Evolutionary conservation across 495 filamentous ascomycete genomes (phyloP), one percentile per base, ranked within the genome.

Genomic region (Neurospora sp.): DNA sequence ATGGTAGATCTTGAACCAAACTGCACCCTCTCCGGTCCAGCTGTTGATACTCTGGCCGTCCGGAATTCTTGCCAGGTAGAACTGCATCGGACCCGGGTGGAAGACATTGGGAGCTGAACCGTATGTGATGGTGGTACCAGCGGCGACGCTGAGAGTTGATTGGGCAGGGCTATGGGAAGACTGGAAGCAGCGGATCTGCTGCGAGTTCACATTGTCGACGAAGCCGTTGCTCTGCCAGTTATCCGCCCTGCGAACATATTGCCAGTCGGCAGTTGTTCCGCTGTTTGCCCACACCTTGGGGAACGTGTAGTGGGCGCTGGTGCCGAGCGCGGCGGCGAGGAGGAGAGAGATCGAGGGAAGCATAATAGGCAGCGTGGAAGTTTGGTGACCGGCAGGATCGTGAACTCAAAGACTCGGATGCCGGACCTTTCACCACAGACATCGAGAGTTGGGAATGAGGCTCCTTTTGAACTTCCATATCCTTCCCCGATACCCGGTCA

Each of bases 1-100:
- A 40, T 87, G 77, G 70, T 84, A 83, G 71, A 89, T 83, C 82
- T 89, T 89, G 78, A 87, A 89, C 84, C 85, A 87, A 5, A 81
- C 83, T 7, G 77, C 75, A n/a, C 85, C 84, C 3, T 81, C 80
- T 72, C 81, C 85, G 68, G 83, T 82, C 74, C 85, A 88, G 20
- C 77, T 78, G 42, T 79, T 82, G 68, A 82, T 74, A 20, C 78
- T 77, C 73, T 80, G 71, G 22, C 82, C 82, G 39, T 82, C 77
- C 3, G 84, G 82, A 1, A 84, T 86, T 48, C 85, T 83, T 71
- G 86, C 85, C 75, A 88, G 78, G 76, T 83, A 85, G 72, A 83
- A 78, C 39, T 78, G 71, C 73, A 84, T 80, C 10, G 83, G 83
- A 0, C 85, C 84, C 0, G 83, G 85, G 74, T 86, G 85, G 75